Evolutionary conservation across 306 rosid species (phyloP).

Genomic region (Pyrus communis): DNA sequence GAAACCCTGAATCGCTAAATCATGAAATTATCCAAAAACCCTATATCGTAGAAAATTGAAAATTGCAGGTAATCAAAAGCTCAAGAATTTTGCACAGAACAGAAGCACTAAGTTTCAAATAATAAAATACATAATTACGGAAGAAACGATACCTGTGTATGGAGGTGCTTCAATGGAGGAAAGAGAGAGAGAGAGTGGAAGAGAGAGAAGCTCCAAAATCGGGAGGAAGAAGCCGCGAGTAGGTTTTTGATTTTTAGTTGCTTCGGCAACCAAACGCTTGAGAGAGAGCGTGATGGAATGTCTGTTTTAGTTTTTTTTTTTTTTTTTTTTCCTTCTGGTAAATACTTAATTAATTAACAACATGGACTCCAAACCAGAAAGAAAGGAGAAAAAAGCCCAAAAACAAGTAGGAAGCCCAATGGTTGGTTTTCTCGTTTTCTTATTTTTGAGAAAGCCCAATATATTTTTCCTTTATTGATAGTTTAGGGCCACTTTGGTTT

Average conservation of each 20-base stretch:
- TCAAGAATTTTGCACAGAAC: background rate
- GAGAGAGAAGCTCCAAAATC: background rate
- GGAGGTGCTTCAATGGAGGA: background rate
- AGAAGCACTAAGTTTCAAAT: background rate
- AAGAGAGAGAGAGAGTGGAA: background rate
- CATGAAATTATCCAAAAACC: background rate
- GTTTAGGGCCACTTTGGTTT: background rate
- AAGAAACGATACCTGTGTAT: background rate
- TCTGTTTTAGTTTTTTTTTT: too few relatives aligned
- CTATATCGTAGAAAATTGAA: background rate
- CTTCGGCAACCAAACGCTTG: background rate
- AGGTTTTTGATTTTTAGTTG: background rate
- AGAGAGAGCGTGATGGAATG: too few relatives aligned
- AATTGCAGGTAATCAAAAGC: background rate
- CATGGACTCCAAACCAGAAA: too few relatives aligned
- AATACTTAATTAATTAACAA: too few relatives aligned
- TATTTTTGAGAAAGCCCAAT: background rate
- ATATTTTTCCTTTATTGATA: too few relatives aligned
- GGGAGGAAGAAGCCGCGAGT: background rate
- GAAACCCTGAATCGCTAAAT: background rate
- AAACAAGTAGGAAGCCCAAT: background rate
- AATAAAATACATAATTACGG: background rate
- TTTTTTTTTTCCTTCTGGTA: too few relatives aligned
- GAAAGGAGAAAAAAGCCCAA: background rate
- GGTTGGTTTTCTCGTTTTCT: too few relatives aligned